A percentile compares a stretch with the other conserved stretches of the same genome.
phyloP scores from a whole-genome alignment of 225 moss, liverwort and hornwort species.

The Takakia lepidozioides region DNA sequence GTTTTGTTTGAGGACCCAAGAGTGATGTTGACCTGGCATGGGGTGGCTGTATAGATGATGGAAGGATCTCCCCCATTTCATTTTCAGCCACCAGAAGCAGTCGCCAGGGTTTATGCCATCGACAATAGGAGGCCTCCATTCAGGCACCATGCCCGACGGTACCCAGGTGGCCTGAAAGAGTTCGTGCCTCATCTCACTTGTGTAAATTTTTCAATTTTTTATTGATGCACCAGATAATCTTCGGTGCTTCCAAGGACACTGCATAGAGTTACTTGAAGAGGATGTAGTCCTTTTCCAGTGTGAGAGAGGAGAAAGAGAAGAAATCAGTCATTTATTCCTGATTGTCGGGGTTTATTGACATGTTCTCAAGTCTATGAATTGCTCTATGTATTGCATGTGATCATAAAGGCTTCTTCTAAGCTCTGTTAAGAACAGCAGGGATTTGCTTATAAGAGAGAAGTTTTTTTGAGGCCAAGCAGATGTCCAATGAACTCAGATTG shows the following conservation, averaged over 20 bases:
- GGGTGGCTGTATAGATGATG: no score
- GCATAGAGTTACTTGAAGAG: neutral
- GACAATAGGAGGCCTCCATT: constrained; percentile 54
- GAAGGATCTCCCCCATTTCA: constrained; percentile 63
- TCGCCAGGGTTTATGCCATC: constrained; percentile 31
- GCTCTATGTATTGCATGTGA: no score
- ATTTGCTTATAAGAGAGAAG: no score
- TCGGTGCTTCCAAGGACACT: neutral
- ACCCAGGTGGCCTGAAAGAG: constrained; percentile 61
- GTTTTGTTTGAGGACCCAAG: no score
- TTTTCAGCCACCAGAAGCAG: constrained; percentile 29
- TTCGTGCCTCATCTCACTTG: constrained; percentile 10
- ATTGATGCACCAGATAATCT: neutral
- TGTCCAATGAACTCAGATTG: no score
- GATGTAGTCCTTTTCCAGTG: neutral
- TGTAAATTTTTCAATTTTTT: neutral
- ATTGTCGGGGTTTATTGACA: neutral
- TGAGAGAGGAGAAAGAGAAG: neutral
- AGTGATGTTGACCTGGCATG: no score
- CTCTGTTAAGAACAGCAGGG: no score
- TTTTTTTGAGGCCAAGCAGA: no score
- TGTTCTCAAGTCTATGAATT: constrained; percentile 2
- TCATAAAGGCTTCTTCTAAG: no score
- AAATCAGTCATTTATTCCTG: neutral
- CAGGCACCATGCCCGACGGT: constrained; percentile 51